Percentiles rank a stretch among this genome's conserved stretches.
phyloP scores from a whole-genome alignment of 768 basidiomycete species.

The Boletus tomentosulus region DNA sequence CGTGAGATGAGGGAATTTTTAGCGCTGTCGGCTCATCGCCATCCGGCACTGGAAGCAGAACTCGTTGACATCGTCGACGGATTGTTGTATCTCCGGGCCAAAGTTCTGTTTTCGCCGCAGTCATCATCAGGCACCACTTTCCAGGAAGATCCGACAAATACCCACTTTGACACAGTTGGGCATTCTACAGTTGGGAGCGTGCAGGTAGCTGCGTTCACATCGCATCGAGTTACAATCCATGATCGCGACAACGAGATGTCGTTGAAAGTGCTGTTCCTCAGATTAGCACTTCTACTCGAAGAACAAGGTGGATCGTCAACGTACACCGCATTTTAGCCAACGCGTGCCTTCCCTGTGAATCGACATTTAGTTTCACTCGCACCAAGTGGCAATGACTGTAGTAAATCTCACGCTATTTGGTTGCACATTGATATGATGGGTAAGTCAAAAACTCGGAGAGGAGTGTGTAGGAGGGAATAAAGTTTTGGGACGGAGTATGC shows the following conservation, averaged over 20 bases:
- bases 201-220: constrained; percentile 62
- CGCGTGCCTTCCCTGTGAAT: constrained; percentile 65
- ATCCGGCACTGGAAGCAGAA: constrained; percentile 68
- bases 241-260: constrained; percentile 68
- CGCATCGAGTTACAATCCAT: constrained; percentile 64
- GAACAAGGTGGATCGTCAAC: constrained; percentile 19
- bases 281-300: constrained; percentile 8
- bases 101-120: constrained; percentile 45
- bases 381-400: background rate
- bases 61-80: constrained; percentile 67
- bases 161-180: constrained; percentile 56
- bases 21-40: constrained; percentile 40
- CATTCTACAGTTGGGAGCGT: constrained; percentile 52
- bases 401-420: constrained; percentile 63
- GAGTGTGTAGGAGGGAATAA: constrained; percentile 4
- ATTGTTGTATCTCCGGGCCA: constrained; percentile 63
- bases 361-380: background rate
- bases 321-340: constrained; percentile 68
- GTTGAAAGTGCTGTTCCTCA: constrained; percentile 64
- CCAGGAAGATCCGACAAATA: constrained; percentile 10
- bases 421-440: constrained; percentile 55
- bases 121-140: constrained; percentile 10
- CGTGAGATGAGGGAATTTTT: constrained; percentile 5
- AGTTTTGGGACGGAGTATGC: constrained; percentile 12
- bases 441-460: background rate